Evolutionary conservation across 352 stramenopile genomes (phyloP).

Genomic region (Phytophthora nicotianae): DNA sequence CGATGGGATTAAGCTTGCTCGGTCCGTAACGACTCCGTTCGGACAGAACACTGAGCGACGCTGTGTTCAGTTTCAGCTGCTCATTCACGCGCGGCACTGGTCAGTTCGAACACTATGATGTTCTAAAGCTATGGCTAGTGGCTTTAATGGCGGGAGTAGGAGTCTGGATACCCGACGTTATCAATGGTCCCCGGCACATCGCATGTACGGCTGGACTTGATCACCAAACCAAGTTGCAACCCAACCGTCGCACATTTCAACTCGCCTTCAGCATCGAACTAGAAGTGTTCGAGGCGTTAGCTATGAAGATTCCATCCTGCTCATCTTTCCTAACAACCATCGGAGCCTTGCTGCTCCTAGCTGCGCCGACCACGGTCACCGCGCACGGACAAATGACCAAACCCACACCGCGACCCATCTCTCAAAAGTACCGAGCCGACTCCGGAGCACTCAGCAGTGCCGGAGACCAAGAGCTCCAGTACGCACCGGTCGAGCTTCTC

Average conservation of each 20-base stretch:
- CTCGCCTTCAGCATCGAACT: not conserved
- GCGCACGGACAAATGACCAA: conserved; percentile 46
- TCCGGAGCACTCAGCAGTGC: conserved; percentile 49
- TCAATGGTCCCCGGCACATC: too few relatives aligned
- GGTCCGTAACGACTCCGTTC: too few relatives aligned
- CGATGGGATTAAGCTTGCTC: conserved; percentile 3
- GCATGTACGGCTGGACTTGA: too few relatives aligned
- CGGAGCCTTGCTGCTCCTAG: conserved; percentile 12
- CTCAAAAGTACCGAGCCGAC: conserved; percentile 44
- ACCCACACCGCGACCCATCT: conserved; percentile 37
- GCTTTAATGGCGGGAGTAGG: too few relatives aligned
- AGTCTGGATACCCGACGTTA: not conserved
- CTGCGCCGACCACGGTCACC: conserved; percentile 11
- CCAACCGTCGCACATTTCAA: conserved; percentile 10
- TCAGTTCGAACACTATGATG: conserved; percentile 1
- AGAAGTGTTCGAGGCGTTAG: not conserved
- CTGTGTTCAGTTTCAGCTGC: not conserved
- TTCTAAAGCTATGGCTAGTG: not conserved
- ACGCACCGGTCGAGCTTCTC: conserved; percentile 59
- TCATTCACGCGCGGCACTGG: not conserved
- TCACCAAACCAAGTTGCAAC: not conserved
- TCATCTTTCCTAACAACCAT: conserved; percentile 8
- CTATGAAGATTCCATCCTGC: conserved; percentile 28
- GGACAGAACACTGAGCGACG: conserved; percentile 17
- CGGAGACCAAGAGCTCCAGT: conserved; percentile 56